phyloP scores from a whole-genome alignment of 805 yeast species.

The Candida namnaoensis region DNA sequence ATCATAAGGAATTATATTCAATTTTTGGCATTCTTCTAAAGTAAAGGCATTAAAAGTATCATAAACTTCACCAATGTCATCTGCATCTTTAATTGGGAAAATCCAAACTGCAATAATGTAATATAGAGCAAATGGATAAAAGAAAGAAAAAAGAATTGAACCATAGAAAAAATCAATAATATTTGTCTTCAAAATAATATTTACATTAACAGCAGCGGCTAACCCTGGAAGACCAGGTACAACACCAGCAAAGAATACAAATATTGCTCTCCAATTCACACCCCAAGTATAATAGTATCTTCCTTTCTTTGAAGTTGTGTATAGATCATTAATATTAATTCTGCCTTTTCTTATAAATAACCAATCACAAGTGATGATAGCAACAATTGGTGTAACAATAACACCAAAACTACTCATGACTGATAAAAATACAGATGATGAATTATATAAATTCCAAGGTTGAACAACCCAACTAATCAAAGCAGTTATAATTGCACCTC shows the following conservation, averaged over 20 bases:
- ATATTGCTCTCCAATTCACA: conserved; percentile 27
- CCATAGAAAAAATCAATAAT: not conserved
- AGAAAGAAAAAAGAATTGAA: conserved; percentile 17
- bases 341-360: conserved; percentile 21
- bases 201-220: conserved; percentile 16
- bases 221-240: conserved; percentile 36
- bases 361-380: conserved; percentile 28
- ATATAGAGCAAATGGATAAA: conserved; percentile 15
- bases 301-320: conserved; percentile 19
- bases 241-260: conserved; percentile 27
- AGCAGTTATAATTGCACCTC: conserved; percentile 35
- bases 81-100: conserved; percentile 17
- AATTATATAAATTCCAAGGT: conserved; percentile 31
- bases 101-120: conserved; percentile 10
- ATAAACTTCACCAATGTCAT: conserved; percentile 20
- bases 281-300: conserved; percentile 31
- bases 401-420: conserved; percentile 27
- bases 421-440: conserved; percentile 25
- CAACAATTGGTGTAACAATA: conserved; percentile 30
- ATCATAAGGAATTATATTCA: conserved; percentile 22
- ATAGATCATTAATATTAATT: conserved; percentile 24
- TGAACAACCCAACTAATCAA: conserved; percentile 25
- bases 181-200: conserved; percentile 7
- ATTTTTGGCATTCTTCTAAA: conserved; percentile 20
- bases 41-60: conserved; percentile 26